These are phyloP conservation scores for Cyclanthera cordifolia DNA, from an alignment of 306 rosid genomes.

Conservation along the genomic window DNA sequence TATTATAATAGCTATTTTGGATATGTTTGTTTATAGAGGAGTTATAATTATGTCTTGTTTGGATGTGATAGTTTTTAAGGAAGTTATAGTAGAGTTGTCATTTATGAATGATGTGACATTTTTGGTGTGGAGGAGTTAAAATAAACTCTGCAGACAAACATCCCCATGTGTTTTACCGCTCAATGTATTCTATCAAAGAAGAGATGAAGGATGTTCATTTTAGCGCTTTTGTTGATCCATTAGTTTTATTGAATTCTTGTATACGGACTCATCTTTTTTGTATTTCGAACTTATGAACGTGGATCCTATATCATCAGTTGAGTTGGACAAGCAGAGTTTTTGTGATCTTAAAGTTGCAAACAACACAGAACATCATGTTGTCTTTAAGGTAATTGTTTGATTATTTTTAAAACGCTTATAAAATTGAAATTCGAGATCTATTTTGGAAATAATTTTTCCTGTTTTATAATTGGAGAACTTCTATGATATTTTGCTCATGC, in stretches of 20 bases:
- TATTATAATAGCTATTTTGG: too few species aligned
- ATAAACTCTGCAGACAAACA: too few species aligned
- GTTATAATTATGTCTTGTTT: too few species aligned
- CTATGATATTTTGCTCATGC: constrained; percentile 5
- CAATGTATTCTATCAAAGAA: not conserved
- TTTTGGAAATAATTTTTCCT: not conserved
- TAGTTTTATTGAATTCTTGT: not conserved
- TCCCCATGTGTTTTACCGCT: not conserved
- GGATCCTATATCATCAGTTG: constrained; percentile 48
- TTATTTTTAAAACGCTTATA: not conserved
- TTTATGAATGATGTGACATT: too few species aligned
- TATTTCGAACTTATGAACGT: constrained; percentile 8
- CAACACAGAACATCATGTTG: constrained; percentile 63
- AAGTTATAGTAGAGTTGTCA: too few species aligned
- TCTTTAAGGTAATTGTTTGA: constrained; percentile 59
- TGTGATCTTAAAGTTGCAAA: constrained; percentile 77
- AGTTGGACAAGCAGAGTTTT: constrained; percentile 75
- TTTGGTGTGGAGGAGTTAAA: too few species aligned
- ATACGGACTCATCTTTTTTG: not conserved
- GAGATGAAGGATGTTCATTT: not conserved
- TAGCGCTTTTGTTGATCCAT: not conserved
- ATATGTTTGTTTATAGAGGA: too few species aligned
- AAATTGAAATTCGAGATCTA: not conserved
- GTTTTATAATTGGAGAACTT: not conserved
- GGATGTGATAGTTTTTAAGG: too few species aligned